Evolutionary conservation across 805 yeast species (phyloP), one percentile per base, ranked within the genome.

Genomic region (Suhomyces faveliae): DNA sequence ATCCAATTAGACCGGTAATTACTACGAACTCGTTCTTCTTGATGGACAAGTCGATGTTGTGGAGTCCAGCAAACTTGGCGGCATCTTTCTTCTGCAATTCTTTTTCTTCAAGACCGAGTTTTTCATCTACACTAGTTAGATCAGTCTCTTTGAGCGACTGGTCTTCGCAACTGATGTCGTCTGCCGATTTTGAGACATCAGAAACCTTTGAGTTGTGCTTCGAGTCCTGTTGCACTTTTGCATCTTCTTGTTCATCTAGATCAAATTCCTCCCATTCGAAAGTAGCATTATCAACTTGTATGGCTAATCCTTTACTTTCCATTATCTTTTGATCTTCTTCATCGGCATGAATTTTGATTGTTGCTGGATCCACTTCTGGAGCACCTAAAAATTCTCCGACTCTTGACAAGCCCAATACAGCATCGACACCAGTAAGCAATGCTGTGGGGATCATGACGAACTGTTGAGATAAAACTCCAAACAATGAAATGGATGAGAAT

Each of bases 1-100:
- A 76, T 2, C 96, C 96, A 58, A 89, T 86, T 1, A 84, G 66
- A 12, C 96, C 96, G 0, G 92, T 86, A 21, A 87, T 75, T 50
- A 86, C 85, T 6, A 89, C 68, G 44, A 90, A 80, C 59, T 88
- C 96, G 19, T 87, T 87, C 48, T 77, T 78, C 38, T 71, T 64
- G 40, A 89, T 70, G 1, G 65, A 60, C 17, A 89, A 63, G 53
- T 81, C 72, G 49, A 89, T 63, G 57, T 84, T 55, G 38, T 55
- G 48, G 59, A 83, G 58, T 56, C 88, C 76, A 41, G 74, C 52
- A 59, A 75, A 75, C n/a, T 17, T 33, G 37, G 37, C 37, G n/a
- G 37, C 37, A 7, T 33, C 37, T 15, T 15, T 4, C 21, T 33
- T 17, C 21, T 33, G 19, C 21, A 33, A 33, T 11, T 15, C 37